These are phyloP conservation scores for Trichoderma koningii DNA, from an alignment of 2,329 filamentous ascomycete genomes.

Conservation along the genomic window DNA sequence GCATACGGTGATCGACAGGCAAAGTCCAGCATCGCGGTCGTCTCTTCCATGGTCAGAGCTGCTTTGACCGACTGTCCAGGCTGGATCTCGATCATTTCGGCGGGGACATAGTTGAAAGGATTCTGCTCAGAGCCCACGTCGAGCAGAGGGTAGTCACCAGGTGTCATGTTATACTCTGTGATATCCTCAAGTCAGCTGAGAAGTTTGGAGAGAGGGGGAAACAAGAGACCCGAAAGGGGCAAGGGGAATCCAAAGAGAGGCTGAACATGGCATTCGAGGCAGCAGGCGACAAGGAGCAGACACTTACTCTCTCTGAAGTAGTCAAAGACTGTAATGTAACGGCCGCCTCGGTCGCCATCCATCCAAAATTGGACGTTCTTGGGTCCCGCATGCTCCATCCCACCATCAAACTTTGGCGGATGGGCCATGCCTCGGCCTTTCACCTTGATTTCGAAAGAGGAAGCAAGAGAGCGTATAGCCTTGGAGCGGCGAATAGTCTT, in stretches of 20 bases:
- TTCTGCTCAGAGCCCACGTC: slow-evolving; percentile 62
- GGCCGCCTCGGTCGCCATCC: slow-evolving; percentile 32
- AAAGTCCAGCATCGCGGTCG: slow-evolving; percentile 69
- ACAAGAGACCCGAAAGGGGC: background rate
- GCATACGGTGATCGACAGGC: slow-evolving; percentile 66
- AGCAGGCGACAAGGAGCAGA: background rate
- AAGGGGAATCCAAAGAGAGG: too few species aligned
- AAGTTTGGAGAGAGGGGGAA: background rate
- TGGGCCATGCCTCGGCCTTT: slow-evolving; percentile 21
- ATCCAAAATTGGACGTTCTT: slow-evolving; percentile 39
- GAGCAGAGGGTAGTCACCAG: slow-evolving; percentile 58
- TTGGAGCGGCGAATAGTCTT: slow-evolving; percentile 38
- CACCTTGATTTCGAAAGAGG: slow-evolving; percentile 31
- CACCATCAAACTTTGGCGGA: slow-evolving; percentile 32
- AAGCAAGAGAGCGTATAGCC: slow-evolving; percentile 37
- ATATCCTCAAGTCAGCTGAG: slow-evolving; percentile 4
- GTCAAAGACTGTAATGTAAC: slow-evolving; percentile 45
- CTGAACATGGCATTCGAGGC: too few species aligned
- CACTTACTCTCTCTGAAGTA: slow-evolving; percentile 50
- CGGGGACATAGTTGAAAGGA: slow-evolving; percentile 64
- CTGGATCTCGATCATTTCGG: slow-evolving; percentile 64
- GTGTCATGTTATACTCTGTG: slow-evolving; percentile 41
- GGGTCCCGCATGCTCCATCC: slow-evolving; percentile 39
- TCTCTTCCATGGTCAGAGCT: slow-evolving; percentile 63
- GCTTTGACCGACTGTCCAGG: slow-evolving; percentile 65